Evolutionary conservation across 148 eudicot genomes (phyloP).

Genomic region (Amaranthus hypochondriacus): DNA sequence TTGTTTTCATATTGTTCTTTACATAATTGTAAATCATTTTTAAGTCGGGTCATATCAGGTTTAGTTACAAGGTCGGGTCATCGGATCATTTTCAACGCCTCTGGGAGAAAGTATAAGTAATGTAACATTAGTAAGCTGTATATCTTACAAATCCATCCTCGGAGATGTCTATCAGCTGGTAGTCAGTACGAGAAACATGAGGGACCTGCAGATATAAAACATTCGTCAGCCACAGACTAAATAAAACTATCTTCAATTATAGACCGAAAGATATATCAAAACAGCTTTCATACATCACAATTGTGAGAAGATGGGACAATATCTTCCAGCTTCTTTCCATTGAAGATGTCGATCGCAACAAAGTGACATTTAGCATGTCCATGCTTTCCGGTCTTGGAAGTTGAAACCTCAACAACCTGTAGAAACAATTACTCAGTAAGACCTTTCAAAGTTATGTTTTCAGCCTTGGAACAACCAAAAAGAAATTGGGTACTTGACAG

Average conservation of each 20-base stretch:
- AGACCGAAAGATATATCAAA: not conserved
- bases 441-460: too few species aligned
- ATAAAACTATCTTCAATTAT: too few species aligned
- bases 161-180: slow-evolving; percentile 78
- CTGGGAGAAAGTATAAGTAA: too few species aligned
- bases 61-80: too few species aligned
- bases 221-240: not conserved
- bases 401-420: slow-evolving; percentile 84
- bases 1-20: too few species aligned
- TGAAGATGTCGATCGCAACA: slow-evolving; percentile 77
- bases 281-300: slow-evolving; percentile 47
- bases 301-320: slow-evolving; percentile 81
- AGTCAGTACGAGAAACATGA: slow-evolving; percentile 74
- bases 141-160: slow-evolving; percentile 75
- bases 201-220: slow-evolving; percentile 50
- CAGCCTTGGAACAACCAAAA: too few species aligned
- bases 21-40: too few species aligned
- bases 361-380: slow-evolving; percentile 82
- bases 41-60: too few species aligned
- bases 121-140: too few species aligned
- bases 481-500: too few species aligned
- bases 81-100: too few species aligned
- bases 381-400: slow-evolving; percentile 89
- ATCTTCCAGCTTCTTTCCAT: slow-evolving; percentile 74
- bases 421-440: too few species aligned